phyloP scores from a whole-genome alignment of 306 rosid species.

The Fragaria ananassa region DNA sequence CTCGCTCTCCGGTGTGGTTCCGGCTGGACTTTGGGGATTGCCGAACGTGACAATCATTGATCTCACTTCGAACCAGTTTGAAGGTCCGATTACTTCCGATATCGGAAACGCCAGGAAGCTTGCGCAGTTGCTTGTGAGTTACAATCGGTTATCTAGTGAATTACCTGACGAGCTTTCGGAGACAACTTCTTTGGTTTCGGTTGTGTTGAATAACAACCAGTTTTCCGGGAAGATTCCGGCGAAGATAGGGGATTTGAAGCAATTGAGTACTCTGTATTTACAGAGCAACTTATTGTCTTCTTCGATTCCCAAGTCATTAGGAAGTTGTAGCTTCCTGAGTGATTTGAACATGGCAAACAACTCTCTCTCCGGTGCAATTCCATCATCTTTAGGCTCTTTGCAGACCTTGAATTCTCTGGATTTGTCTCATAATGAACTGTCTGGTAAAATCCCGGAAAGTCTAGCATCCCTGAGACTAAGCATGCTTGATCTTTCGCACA shows the following conservation, averaged over 20 bases:
- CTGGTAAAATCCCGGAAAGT: constrained; percentile 65
- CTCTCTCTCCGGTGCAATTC: constrained; percentile 50
- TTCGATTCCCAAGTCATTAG: constrained; percentile 57
- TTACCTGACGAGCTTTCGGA: constrained; percentile 56
- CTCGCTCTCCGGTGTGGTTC: constrained; percentile 68
- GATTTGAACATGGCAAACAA: constrained; percentile 56
- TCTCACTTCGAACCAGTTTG: constrained; percentile 45
- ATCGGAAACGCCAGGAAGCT: constrained; percentile 56
- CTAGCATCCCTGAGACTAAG: constrained; percentile 55
- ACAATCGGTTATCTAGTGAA: constrained; percentile 57
- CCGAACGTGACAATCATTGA: constrained; percentile 57
- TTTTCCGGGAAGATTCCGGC: constrained; percentile 56
- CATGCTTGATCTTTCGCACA: constrained; percentile 64
- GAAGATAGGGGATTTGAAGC: constrained; percentile 50
- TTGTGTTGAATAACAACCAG: constrained; percentile 54
- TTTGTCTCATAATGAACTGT: constrained; percentile 53
- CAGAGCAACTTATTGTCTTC: constrained; percentile 56
- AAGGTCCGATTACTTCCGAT: constrained; percentile 56
- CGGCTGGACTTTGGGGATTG: constrained; percentile 72
- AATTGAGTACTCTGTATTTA: constrained; percentile 47
- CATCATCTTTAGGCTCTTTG: constrained; percentile 60
- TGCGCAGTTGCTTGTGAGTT: constrained; percentile 30
- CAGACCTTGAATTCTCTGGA: constrained; percentile 57
- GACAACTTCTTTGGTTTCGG: constrained; percentile 45
- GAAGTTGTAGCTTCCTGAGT: constrained; percentile 45